Conservation (phyloP, 2,329 filamentous ascomycete species). For the Orbilia oligospora region DNA sequence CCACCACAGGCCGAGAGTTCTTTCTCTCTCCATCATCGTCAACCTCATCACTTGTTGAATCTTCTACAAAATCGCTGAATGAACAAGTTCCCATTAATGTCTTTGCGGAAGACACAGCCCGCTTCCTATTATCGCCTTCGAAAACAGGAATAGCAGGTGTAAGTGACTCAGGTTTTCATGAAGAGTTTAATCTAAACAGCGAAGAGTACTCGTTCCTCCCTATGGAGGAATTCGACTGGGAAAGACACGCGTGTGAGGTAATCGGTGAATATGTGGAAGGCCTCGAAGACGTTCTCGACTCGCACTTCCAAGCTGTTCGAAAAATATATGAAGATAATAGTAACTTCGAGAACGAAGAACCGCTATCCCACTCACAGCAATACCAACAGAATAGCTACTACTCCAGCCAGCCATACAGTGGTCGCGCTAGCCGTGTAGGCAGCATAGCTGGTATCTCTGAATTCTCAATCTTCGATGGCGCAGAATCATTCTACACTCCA, state of each 20-base stretch:
- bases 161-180: conserved; percentile 60
- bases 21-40: conserved; percentile 63
- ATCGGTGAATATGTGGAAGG: conserved; percentile 63
- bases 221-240: conserved; percentile 64
- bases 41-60: conserved; percentile 63
- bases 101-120: conserved; percentile 62
- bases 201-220: conserved; percentile 63
- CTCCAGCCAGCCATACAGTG: conserved; percentile 30
- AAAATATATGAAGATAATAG: conserved; percentile 61
- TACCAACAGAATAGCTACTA: conserved; percentile 23
- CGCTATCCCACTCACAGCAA: conserved; percentile 1
- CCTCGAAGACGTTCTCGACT: conserved; percentile 62
- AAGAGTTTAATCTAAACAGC: conserved; percentile 63
- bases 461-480: conserved; percentile 50
- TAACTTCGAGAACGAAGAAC: conserved; percentile 53
- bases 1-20: conserved; percentile 50
- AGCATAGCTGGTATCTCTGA: conserved; percentile 46
- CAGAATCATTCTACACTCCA: conserved; percentile 56
- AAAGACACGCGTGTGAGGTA: conserved; percentile 63
- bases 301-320: conserved; percentile 62
- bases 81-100: conserved; percentile 62
- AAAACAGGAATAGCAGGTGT: conserved; percentile 55
- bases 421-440: conserved; percentile 43
- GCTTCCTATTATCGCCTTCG: conserved; percentile 60
- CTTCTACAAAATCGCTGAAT: conserved; percentile 60